phyloP scores from a whole-genome alignment of 2,329 filamentous ascomycete species.

The Sporothrix phasma region DNA sequence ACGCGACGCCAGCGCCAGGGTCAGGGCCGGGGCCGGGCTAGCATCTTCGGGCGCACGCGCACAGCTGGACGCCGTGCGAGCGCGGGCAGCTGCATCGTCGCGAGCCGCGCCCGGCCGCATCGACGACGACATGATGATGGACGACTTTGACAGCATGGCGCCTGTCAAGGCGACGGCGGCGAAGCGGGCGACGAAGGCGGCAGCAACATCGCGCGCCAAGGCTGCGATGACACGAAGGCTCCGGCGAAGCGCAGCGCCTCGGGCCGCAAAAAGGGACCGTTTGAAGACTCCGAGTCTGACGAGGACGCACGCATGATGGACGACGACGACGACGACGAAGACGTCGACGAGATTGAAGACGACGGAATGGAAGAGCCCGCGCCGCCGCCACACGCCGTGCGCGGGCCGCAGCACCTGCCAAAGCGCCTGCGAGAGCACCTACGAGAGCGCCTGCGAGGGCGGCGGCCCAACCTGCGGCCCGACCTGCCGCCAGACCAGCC shows the following conservation, averaged over 20 bases:
- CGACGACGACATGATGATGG: constrained; percentile 42
- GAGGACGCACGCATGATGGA: constrained; percentile 44
- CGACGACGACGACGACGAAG: constrained; percentile 36
- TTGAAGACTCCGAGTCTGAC: constrained; percentile 30
- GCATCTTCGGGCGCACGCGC: background rate
- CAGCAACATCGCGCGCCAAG: constrained; percentile 13
- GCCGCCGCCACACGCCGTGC: constrained; percentile 24
- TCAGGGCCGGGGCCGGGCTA: background rate
- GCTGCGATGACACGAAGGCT: constrained; percentile 26
- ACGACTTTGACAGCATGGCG: constrained; percentile 44
- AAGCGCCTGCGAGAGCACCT: background rate
- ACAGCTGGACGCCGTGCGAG: background rate
- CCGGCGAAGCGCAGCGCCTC: constrained; percentile 30
- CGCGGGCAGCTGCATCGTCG: background rate
- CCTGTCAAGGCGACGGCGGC: constrained; percentile 24
- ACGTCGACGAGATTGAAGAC: constrained; percentile 9
- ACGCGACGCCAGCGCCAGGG: background rate
- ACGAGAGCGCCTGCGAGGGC: background rate
- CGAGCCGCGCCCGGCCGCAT: constrained; percentile 28
- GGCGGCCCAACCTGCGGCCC: background rate
- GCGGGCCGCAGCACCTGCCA: background rate
- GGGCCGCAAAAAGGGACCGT: constrained; percentile 34
- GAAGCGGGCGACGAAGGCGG: constrained; percentile 23
- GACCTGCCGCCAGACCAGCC: background rate
- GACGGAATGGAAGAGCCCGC: constrained; percentile 25